A percentile compares a stretch with the other conserved stretches of the same genome.
Evolutionary conservation across 2,329 filamentous ascomycete species (phyloP).

Genomic region (Didymella lethalis): DNA sequence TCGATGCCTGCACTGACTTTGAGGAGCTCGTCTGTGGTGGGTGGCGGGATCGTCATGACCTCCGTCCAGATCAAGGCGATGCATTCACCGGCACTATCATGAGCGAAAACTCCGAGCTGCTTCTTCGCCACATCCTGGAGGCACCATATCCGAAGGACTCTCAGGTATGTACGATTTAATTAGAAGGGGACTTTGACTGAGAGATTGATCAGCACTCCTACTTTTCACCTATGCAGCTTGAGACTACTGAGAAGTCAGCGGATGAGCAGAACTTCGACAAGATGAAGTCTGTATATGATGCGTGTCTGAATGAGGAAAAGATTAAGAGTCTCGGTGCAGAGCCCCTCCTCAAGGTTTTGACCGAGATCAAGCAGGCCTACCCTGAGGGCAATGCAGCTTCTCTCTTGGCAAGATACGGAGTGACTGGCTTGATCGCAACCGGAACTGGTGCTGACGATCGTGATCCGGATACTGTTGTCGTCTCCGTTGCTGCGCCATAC

Average conservation of each 20-base stretch:
- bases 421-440: conserved; percentile 44
- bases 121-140: conserved; percentile 70
- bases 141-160: conserved; percentile 58
- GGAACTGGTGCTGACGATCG: conserved; percentile 58
- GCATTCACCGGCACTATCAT: conserved; percentile 69
- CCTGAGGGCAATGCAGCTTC: conserved; percentile 54
- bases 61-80: conserved; percentile 69
- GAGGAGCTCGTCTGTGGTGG: conserved; percentile 73
- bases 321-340: conserved; percentile 64
- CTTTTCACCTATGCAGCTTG: conserved; percentile 54
- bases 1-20: conserved; percentile 75
- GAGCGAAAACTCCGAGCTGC: conserved; percentile 65
- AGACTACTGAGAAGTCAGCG: conserved; percentile 50
- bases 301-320: conserved; percentile 69
- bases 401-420: conserved; percentile 57
- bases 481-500: conserved; percentile 59
- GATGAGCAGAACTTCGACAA: conserved; percentile 72
- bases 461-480: conserved; percentile 62
- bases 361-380: conserved; percentile 53
- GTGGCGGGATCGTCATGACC: conserved; percentile 69
- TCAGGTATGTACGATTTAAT: conserved; percentile 20
- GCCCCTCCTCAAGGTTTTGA: conserved; percentile 66
- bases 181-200: neutral
- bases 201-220: conserved; percentile 55
- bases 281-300: conserved; percentile 69